Percentiles rank a stretch among this genome's conserved stretches.
phyloP scores from a whole-genome alignment of 352 stramenopile species.

The Globisporangium ultimum region DNA sequence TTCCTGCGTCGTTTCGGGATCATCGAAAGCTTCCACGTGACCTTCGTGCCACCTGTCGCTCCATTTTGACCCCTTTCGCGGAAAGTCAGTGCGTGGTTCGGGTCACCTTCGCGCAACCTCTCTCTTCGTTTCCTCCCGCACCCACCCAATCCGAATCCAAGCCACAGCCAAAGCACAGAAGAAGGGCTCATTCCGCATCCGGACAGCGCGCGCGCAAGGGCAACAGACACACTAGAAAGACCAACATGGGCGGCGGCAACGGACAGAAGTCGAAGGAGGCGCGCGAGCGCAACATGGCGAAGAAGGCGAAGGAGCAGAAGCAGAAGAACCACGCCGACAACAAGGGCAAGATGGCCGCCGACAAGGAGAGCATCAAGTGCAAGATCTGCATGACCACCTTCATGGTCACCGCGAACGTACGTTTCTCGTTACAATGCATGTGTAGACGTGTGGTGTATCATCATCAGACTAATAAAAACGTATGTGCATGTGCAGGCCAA shows the following conservation, averaged over 20 bases:
- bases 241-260: slow-evolving; percentile 78
- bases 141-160: slow-evolving; percentile 4
- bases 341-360: slow-evolving; percentile 82
- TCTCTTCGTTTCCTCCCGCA: neutral
- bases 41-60: neutral
- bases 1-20: slow-evolving; percentile 1
- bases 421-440: slow-evolving; percentile 13
- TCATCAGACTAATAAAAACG: neutral
- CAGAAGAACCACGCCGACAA: slow-evolving; percentile 75
- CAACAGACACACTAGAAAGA: neutral
- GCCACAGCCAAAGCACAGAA: neutral
- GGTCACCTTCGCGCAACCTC: slow-evolving; percentile 6
- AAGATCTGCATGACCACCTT: slow-evolving; percentile 89
- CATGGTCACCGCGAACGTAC: slow-evolving; percentile 80
- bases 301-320: slow-evolving; percentile 86
- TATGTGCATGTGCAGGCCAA: slow-evolving; percentile 26
- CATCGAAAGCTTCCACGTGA: neutral
- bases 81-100: neutral
- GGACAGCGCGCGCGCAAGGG: too few species aligned
- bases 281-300: slow-evolving; percentile 79
- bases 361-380: slow-evolving; percentile 78
- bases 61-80: too few species aligned
- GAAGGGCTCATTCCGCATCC: too few species aligned
- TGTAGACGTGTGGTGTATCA: neutral
- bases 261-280: slow-evolving; percentile 78